These are phyloP conservation scores for Malus hybrid DNA, from an alignment of 331 rosid species.

Conservation along the genomic window DNA sequence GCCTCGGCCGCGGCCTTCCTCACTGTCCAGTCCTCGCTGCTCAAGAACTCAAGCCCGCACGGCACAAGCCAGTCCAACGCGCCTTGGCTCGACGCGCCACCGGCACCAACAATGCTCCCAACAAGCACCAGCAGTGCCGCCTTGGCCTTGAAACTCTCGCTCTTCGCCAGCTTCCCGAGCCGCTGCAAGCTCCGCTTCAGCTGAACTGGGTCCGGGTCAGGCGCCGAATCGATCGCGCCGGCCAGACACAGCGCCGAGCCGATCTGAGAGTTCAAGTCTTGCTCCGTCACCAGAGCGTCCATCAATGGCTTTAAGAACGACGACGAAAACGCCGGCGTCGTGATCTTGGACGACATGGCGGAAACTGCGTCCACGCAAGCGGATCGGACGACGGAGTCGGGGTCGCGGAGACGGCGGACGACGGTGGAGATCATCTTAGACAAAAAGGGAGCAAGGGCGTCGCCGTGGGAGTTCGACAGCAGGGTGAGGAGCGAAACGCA, in stretches of 20 bases:
- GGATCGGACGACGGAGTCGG: conserved; percentile 71
- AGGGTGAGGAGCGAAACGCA: conserved; percentile 54
- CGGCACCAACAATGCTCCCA: conserved; percentile 60
- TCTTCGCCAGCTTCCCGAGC: conserved; percentile 71
- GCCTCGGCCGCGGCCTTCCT: conserved; percentile 91
- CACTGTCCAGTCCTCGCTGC: conserved; percentile 88
- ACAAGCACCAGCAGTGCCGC: conserved; percentile 66
- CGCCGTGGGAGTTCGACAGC: conserved; percentile 70
- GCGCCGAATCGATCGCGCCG: conserved; percentile 78
- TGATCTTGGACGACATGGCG: conserved; percentile 72
- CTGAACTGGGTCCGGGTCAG: conserved; percentile 53
- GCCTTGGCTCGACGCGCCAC: conserved; percentile 67
- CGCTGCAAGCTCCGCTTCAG: conserved; percentile 53
- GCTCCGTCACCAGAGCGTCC: conserved; percentile 71
- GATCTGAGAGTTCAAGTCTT: conserved; percentile 81
- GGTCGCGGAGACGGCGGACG: conserved; percentile 81
- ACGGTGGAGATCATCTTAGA: conserved; percentile 75
- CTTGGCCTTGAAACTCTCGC: conserved; percentile 71
- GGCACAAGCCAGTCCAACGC: conserved; percentile 83
- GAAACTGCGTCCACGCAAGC: conserved; percentile 78
- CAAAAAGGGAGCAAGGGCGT: conserved; percentile 58
- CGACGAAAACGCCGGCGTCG: conserved; percentile 61
- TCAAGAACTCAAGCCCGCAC: conserved; percentile 54
- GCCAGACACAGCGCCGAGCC: conserved; percentile 90
- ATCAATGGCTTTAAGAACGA: conserved; percentile 67